Conservation (phyloP, 2,329 filamentous ascomycete species). For the Pseudogymnoascus pannorum region DNA sequence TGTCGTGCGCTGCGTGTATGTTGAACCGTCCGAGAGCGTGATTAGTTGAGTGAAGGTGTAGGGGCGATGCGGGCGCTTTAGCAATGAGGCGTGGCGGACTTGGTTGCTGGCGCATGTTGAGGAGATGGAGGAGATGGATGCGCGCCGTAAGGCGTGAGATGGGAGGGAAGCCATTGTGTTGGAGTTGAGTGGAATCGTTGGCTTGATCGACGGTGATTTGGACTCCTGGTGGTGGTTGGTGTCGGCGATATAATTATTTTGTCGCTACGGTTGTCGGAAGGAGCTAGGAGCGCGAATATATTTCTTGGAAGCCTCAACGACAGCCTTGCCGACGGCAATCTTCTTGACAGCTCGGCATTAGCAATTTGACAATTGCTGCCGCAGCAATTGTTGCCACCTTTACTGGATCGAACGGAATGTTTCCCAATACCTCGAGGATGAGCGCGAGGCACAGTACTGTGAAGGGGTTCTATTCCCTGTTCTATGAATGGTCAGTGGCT, state of each 20-base stretch:
- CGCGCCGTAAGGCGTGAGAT: constrained; percentile 17
- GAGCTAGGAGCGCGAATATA: constrained; percentile 13
- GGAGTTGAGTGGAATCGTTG: constrained; percentile 11
- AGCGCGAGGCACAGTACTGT: background rate
- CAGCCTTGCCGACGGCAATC: background rate
- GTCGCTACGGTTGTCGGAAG: constrained; percentile 15
- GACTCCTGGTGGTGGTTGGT: constrained; percentile 5
- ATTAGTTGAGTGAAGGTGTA: constrained; percentile 98
- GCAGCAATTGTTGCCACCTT: background rate
- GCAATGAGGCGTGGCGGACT: constrained; percentile 69
- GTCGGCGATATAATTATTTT: constrained; percentile 11
- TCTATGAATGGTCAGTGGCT: constrained; percentile 9
- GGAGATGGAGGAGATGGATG: constrained; percentile 11
- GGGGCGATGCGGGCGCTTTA: constrained; percentile 80
- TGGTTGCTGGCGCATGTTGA: constrained; percentile 12
- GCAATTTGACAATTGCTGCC: constrained; percentile 8
- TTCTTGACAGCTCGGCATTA: constrained; percentile 4
- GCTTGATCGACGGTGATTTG: background rate
- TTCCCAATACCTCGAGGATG: background rate
- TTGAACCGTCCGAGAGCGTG: constrained; percentile 82
- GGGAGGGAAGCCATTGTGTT: constrained; percentile 18
- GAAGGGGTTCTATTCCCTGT: constrained; percentile 5
- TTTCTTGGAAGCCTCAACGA: constrained; percentile 13
- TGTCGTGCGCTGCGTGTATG: constrained; percentile 73
- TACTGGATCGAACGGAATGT: background rate